Base-by-base conservation (phyloP, 2,329 filamentous ascomycete genomes). In the Exophiala phaeomuriformis region DNA sequence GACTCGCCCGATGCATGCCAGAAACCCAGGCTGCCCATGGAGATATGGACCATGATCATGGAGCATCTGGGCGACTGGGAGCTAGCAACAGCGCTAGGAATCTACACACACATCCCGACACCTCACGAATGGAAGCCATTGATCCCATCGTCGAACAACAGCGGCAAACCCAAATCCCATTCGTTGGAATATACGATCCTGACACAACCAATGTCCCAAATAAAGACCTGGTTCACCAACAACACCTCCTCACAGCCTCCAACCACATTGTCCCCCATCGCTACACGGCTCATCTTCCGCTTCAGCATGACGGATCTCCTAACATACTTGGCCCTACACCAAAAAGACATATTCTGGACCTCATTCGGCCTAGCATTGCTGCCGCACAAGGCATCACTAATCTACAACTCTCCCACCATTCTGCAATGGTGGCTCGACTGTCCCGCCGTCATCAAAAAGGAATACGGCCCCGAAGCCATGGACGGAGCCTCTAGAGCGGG, bases 351-450 rank as follows among this genome's bases (percentile, higher is more conserved):
- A 2, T 93, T 94, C 72, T 90, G 86, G 78, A 83, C 85, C 2
- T 93, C 90, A 31, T 90, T 90, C 66, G 87, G 88, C 43, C 77
- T 83, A 49, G 87, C 87, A 41, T 85, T 90, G 42, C 78, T 96
- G 2, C 89, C 90, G 0, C 90, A 88, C 61, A 93, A 93, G 66
- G 90, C 90, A 0, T 95, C 89, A 1, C 84, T 85, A 1, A 86
- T 90, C 58, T 96, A 93, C 66, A 88, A 88, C 44, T 85, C 88
- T 48, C 83, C 82, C 1, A 86, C 90, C 55, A 86, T 97, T 32
- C 75, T 97, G 5, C 87, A 93, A 59, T 96, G 90, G 81, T 97
- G 91, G 91, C 83, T 84, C 47, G 86, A 85, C 32, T 90, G 87
- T 9, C 82, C 84, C 0, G 88, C 84, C 8, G 91, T 95, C 59